These are phyloP conservation scores for Daldinia grandis DNA, from an alignment of 495 filamentous ascomycete genomes.

Conservation along the genomic window DNA sequence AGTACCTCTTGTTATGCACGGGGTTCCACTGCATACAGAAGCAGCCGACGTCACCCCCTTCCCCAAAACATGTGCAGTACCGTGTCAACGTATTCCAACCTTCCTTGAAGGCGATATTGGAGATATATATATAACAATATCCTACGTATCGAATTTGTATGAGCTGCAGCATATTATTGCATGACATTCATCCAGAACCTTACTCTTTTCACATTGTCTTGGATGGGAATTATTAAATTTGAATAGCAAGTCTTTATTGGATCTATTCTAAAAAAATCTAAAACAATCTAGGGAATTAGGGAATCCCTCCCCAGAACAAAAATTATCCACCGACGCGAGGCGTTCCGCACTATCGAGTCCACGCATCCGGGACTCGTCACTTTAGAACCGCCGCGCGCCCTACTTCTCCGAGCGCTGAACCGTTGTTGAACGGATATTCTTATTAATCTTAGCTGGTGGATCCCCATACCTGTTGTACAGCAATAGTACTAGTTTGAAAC, in stretches of 20 bases:
- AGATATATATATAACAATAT: slow-evolving; percentile 25
- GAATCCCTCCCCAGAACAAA: slow-evolving; percentile 5
- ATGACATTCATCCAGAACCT: slow-evolving; percentile 11
- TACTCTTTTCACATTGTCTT: slow-evolving; percentile 23
- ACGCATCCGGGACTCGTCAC: slow-evolving; percentile 39
- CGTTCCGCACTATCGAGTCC: slow-evolving; percentile 39
- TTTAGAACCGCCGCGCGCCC: slow-evolving; percentile 20
- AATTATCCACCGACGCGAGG: slow-evolving; percentile 30
- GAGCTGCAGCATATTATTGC: slow-evolving; percentile 12
- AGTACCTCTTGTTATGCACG: slow-evolving; percentile 11
- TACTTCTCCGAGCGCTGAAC: slow-evolving; percentile 28
- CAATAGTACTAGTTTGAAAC: slow-evolving; percentile 8
- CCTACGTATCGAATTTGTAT: slow-evolving; percentile 19
- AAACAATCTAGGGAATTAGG: slow-evolving; percentile 1
- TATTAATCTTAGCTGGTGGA: slow-evolving; percentile 41
- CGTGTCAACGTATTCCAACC: slow-evolving; percentile 1
- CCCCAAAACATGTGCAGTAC: slow-evolving; percentile 16
- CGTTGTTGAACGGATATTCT: slow-evolving; percentile 22
- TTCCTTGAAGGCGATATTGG: slow-evolving; percentile 11
- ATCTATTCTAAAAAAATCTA: slow-evolving; percentile 4
- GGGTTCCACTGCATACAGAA: slow-evolving; percentile 18
- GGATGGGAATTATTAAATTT: slow-evolving; percentile 18
- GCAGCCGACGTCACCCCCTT: slow-evolving; percentile 36
- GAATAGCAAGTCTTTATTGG: neutral
- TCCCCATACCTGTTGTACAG: slow-evolving; percentile 5